Base-by-base conservation (phyloP, 1,284 basidiomycete genomes). In the Rhodotorula sp. region DNA sequence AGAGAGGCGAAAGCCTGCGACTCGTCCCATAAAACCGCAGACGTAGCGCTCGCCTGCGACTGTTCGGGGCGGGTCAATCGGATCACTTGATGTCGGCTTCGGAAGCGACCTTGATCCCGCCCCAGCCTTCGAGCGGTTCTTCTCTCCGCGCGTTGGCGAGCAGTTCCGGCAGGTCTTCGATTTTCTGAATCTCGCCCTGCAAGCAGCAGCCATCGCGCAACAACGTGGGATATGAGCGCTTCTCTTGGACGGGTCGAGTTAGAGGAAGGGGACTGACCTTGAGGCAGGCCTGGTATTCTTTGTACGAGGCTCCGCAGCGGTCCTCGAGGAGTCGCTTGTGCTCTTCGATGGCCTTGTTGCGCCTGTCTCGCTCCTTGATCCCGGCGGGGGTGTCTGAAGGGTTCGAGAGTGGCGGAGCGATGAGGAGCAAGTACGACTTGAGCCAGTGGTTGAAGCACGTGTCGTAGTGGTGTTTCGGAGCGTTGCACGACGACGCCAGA, bases 381-480 rank as follows among this genome's bases (percentile, higher is more conserved):
- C 62, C 79, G 86, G 86, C 64, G 82, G 65, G 69, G 23, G 64
- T 69, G 63, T 75, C 65, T 34, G 56, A n/a, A 4, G 70, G 62
- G 63, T 62, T 58, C 46, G 48, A 56, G 43, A 73, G 59, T 7
- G 71, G 65, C 34, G 71, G 67, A 18, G 70, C 67, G 52, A 76
- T 58, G 62, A 68, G 56, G 71, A 67, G 51, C 48, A 97, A 87
- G 80, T 97, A 97, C 31, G 91, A 91, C 80, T 94, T 92, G 79
- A 97, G 94, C 95, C 94, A 97, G 12, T 89, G 87, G 80, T 97
- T 96, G 84, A 97, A 97, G 84, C 95, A 97, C 0, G 89, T 84
- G 81, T 97, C 94, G 81, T 97, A 97, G 71, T 87, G 85, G 73
- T 90, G 88, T 81, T 97, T 97, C 68, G 94, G 85, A 0, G 91